A percentile compares a stretch with the other conserved stretches of the same genome.
phyloP scores from a whole-genome alignment of 352 stramenopile species.

The Globisporangium paroecandrum region DNA sequence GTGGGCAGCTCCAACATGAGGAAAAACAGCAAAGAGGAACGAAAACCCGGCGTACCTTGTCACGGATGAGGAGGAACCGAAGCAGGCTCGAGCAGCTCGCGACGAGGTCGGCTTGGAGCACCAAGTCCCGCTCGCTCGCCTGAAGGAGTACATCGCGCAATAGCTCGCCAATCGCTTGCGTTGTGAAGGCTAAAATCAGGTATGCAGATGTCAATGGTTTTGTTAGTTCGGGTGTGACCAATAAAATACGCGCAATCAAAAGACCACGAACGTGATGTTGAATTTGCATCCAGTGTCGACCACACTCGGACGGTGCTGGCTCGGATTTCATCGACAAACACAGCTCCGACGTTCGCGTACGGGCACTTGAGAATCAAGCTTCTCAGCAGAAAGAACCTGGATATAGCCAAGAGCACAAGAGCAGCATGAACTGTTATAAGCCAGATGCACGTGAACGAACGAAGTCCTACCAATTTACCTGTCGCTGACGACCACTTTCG shows the following conservation, averaged over 20 bases:
- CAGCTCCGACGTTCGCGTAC: constrained; percentile 66
- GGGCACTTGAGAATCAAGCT: constrained; percentile 48
- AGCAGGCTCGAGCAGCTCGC: constrained; percentile 65
- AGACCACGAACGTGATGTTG: constrained; percentile 30
- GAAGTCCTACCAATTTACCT: constrained; percentile 22
- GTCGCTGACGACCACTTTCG: constrained; percentile 28
- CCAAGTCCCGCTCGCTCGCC: constrained; percentile 54
- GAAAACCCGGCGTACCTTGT: constrained; percentile 36
- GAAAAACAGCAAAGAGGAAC: neutral
- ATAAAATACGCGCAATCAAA: too few species aligned
- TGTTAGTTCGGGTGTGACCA: neutral
- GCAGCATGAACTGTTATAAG: neutral
- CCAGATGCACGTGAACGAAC: neutral
- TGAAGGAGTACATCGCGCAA: constrained; percentile 33
- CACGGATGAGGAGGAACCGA: constrained; percentile 59
- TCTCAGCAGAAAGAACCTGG: constrained; percentile 50
- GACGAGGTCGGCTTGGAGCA: constrained; percentile 56
- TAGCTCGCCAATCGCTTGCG: constrained; percentile 23
- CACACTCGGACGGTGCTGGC: constrained; percentile 39
- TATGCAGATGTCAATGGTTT: neutral
- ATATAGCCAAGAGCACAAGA: neutral
- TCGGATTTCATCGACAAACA: constrained; percentile 62
- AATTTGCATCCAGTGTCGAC: constrained; percentile 19
- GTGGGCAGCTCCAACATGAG: neutral
- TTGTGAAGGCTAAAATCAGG: constrained; percentile 16